phyloP scores from a whole-genome alignment of 495 filamentous ascomycete species.

The Penicillium herquei region DNA sequence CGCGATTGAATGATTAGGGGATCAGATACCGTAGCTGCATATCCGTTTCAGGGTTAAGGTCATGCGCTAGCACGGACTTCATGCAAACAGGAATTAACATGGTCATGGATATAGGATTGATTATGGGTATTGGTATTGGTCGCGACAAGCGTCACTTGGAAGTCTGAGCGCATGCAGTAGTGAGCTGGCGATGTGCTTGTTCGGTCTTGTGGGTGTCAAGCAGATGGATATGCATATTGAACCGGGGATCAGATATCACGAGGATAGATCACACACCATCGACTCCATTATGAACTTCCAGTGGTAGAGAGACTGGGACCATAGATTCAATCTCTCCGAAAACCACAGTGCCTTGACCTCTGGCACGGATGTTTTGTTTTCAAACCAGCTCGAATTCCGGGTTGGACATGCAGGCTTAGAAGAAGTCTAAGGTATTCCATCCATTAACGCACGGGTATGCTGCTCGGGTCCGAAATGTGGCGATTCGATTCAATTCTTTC shows the following conservation, averaged over 20 bases:
- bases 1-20: neutral
- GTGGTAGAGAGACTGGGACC: neutral
- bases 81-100: neutral
- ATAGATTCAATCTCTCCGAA: no score
- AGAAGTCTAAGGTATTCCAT: no score
- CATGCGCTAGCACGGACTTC: conserved; percentile 2
- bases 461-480: no score
- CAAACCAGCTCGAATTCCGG: no score
- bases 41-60: neutral
- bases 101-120: neutral
- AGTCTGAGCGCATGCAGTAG: neutral
- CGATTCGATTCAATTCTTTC: neutral
- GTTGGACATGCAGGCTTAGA: no score
- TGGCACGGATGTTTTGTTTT: no score
- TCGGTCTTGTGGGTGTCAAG: neutral
- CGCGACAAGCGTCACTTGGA: neutral
- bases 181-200: neutral
- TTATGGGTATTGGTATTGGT: neutral
- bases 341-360: neutral
- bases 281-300: neutral
- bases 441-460: no score
- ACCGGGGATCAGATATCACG: no score
- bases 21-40: neutral
- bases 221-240: no score
- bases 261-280: neutral